Conservation (phyloP, 2,329 filamentous ascomycete genomes). For the Cadophora gregata region DNA sequence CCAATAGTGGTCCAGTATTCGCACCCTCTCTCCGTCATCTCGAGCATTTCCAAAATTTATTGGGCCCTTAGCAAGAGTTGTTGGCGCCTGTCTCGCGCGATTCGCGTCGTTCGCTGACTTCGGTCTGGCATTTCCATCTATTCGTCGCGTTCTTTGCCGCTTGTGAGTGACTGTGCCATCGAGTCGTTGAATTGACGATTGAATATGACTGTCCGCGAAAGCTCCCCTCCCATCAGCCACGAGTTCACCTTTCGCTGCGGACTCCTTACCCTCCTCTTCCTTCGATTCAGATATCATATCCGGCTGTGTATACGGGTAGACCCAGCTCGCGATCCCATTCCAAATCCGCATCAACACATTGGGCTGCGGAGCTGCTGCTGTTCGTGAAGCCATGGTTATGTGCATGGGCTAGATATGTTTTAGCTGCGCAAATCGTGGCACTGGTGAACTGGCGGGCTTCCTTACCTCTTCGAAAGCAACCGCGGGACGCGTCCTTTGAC, state of each 20-base stretch:
- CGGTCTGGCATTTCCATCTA: background rate
- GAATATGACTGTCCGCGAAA: constrained; percentile 29
- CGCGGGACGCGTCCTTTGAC: constrained; percentile 34
- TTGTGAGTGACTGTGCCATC: constrained; percentile 32
- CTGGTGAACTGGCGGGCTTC: background rate
- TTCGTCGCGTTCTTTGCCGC: constrained; percentile 29
- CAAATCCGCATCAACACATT: background rate
- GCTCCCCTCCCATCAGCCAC: constrained; percentile 19
- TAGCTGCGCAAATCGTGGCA: constrained; percentile 21
- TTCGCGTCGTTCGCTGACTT: constrained; percentile 25
- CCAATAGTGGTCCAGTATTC: constrained; percentile 33
- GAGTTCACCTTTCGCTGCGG: background rate
- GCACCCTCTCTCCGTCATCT: constrained; percentile 30
- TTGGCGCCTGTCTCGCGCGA: background rate
- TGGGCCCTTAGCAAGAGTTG: constrained; percentile 17
- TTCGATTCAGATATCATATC: background rate
- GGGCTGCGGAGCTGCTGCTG: constrained; percentile 1
- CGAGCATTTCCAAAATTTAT: constrained; percentile 25
- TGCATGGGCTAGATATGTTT: constrained; percentile 8
- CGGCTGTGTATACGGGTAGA: background rate
- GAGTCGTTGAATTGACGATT: constrained; percentile 25
- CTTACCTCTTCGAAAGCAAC: background rate
- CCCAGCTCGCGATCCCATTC: constrained; percentile 4
- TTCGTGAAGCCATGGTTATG: constrained; percentile 8
- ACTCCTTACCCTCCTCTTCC: constrained; percentile 10